Evolutionary conservation across 2,329 filamentous ascomycete genomes (phyloP), one percentile per base, ranked within the genome.

Genomic region (Berkeleyomyces rouxiae): DNA sequence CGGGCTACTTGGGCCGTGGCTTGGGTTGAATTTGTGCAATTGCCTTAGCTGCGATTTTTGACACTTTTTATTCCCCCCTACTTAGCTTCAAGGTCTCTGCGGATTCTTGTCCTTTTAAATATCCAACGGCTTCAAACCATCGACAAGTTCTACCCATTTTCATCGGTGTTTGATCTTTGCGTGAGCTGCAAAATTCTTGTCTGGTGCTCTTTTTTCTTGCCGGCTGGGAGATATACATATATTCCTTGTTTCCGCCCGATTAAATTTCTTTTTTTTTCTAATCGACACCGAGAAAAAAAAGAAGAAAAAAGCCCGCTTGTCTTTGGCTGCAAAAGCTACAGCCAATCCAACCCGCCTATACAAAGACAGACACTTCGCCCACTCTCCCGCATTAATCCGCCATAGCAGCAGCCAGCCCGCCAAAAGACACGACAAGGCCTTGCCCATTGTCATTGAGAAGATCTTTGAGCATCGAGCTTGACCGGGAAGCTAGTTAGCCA

Each of bases 271-370:
- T 58, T 37, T 55, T 31, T 61, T 44, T 59, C 46, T 11, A 44
- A 31, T 53, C 40, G 39, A 63, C 46, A 31, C 13, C 57, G 40
- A 59, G 37, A 63, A 63, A 57, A 13, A 43, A 36, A 44, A 62
- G 47, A 44, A 63, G 53, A 60, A 33, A 10, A 49, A 11, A 37
- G 37, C 47, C 40, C 31, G 42, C 36, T 23, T 55, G 36, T 43
- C 23, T 47, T 40, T 57, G 47, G 44, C 59, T 39, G 23, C 37
- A 39, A 49, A 53, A 61, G 49, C 47, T 40, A 51, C 47, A 36
- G 47, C 44, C 47, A 40, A 36, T n/a, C 31, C 47, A n/a, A 43
- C 33, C 49, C 39, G 23, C 60, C 47, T 16, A 42, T 40, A 40
- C 37, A 39, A 31, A 23, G 40, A 55, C 36, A 57, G 37, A 58